Conservation (phyloP, 2,329 filamentous ascomycete species). For the Chrysoporthe puriensis region DNA sequence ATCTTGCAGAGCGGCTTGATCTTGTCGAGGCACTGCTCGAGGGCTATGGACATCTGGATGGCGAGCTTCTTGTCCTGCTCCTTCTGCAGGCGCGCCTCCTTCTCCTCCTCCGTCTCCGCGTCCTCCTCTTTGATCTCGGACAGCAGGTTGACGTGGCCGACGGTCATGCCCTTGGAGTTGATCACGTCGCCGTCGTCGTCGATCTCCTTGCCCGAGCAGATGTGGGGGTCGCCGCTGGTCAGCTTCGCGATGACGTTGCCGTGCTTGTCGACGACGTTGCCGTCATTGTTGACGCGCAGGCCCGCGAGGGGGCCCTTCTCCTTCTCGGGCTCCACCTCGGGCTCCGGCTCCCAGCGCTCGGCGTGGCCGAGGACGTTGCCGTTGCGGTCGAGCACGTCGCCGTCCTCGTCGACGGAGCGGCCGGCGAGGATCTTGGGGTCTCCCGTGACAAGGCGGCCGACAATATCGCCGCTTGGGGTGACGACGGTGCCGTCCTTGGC, state of each 20-base stretch:
- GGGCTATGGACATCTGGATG: constrained; percentile 71
- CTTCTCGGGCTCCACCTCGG: constrained; percentile 55
- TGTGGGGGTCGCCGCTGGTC: constrained; percentile 66
- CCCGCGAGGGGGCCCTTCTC: constrained; percentile 57
- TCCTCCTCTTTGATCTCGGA: constrained; percentile 57
- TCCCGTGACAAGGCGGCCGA: constrained; percentile 72
- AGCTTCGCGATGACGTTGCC: constrained; percentile 68
- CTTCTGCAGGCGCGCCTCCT: constrained; percentile 57
- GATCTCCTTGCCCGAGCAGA: constrained; percentile 70
- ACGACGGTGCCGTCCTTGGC: constrained; percentile 71
- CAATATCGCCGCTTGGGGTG: constrained; percentile 68
- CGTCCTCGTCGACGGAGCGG: constrained; percentile 77
- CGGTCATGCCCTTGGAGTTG: constrained; percentile 67
- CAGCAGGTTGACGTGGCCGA: constrained; percentile 71
- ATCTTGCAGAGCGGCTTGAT: constrained; percentile 84
- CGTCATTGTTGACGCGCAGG: constrained; percentile 60
- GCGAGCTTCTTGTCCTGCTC: constrained; percentile 78
- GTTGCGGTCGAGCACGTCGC: constrained; percentile 80
- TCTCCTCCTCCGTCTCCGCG: constrained; percentile 60
- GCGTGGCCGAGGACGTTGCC: constrained; percentile 62
- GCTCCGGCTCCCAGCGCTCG: constrained; percentile 56
- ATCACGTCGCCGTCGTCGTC: constrained; percentile 73
- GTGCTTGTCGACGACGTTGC: constrained; percentile 61
- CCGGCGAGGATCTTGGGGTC: constrained; percentile 74
- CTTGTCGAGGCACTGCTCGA: constrained; percentile 80